Conservation (phyloP, 768 basidiomycete genomes). For the Pholiota microspora region DNA sequence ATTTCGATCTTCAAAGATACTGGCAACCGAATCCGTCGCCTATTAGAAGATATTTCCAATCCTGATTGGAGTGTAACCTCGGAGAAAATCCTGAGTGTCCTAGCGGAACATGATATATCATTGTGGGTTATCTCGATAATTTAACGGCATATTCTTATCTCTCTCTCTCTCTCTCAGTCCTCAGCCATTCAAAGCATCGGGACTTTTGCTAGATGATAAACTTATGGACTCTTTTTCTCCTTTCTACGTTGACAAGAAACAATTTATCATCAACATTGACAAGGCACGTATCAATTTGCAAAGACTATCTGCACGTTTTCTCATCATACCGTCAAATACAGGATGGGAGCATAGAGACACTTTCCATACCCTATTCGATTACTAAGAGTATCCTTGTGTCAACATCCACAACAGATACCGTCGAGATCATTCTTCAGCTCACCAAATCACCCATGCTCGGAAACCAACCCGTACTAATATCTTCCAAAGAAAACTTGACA, state of each 20-base stretch:
- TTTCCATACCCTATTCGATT: conserved; percentile 41
- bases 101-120: conserved; percentile 43
- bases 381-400: conserved; percentile 22
- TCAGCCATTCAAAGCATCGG: conserved; percentile 50
- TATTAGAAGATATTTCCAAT: conserved; percentile 39
- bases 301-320: background rate
- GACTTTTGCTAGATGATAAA: conserved; percentile 34
- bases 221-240: conserved; percentile 37
- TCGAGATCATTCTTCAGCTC: conserved; percentile 29
- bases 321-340: conserved; percentile 15
- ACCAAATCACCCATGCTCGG: conserved; percentile 40
- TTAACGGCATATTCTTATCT: too few species aligned
- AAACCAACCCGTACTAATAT: conserved; percentile 19
- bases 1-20: conserved; percentile 33
- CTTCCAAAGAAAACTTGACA: conserved; percentile 18
- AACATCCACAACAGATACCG: conserved; percentile 15
- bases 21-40: conserved; percentile 32
- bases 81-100: conserved; percentile 41
- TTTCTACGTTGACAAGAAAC: conserved; percentile 49
- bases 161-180: too few species aligned
- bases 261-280: conserved; percentile 51
- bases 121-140: conserved; percentile 39
- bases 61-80: conserved; percentile 55
- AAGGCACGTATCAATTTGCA: conserved; percentile 26
- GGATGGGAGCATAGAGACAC: conserved; percentile 52